Conservation (phyloP, 2,329 filamentous ascomycete species). For the Endoconidiophora polonica region DNA sequence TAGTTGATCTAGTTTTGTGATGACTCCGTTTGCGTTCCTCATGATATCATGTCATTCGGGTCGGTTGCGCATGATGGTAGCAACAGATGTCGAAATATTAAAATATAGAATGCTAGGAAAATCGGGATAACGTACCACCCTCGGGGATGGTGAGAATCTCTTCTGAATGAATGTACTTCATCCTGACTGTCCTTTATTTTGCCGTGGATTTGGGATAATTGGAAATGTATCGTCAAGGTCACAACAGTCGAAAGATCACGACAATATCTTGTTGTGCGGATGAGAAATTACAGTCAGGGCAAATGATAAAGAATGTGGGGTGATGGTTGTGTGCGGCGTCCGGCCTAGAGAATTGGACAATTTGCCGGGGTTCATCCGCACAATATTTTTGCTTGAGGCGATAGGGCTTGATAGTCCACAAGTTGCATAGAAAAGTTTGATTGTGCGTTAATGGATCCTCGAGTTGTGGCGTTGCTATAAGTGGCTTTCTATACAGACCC, state of each 20-base stretch:
- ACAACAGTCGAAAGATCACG: conserved; percentile 18
- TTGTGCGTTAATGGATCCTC: not conserved
- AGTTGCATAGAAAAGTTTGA: conserved; percentile 3
- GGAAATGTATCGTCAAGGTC: conserved; percentile 13
- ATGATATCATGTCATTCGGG: conserved; percentile 1
- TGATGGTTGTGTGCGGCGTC: conserved; percentile 13
- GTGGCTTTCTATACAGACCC: too few species aligned
- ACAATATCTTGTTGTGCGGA: conserved; percentile 26
- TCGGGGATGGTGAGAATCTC: conserved; percentile 92
- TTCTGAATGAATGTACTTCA: conserved; percentile 99
- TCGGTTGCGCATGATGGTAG: too few species aligned
- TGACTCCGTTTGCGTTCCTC: not conserved
- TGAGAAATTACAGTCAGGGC: conserved; percentile 28
- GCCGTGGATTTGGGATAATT: conserved; percentile 16
- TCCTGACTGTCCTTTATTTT: conserved; percentile 52
- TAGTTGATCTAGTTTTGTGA: not conserved
- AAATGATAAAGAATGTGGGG: conserved; percentile 12
- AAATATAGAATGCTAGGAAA: conserved; percentile 5
- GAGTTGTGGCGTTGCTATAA: too few species aligned
- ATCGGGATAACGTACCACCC: conserved; percentile 56
- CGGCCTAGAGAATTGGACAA: conserved; percentile 5
- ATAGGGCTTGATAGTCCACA: conserved; percentile 13
- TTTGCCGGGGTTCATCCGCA: conserved; percentile 12
- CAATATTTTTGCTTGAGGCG: conserved; percentile 9
- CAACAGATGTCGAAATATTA: not conserved